A percentile compares a stretch with the other conserved stretches of the same genome.
Evolutionary conservation across 2,329 filamentous ascomycete species (phyloP).

Genomic region (Stenocarpella maydis): DNA sequence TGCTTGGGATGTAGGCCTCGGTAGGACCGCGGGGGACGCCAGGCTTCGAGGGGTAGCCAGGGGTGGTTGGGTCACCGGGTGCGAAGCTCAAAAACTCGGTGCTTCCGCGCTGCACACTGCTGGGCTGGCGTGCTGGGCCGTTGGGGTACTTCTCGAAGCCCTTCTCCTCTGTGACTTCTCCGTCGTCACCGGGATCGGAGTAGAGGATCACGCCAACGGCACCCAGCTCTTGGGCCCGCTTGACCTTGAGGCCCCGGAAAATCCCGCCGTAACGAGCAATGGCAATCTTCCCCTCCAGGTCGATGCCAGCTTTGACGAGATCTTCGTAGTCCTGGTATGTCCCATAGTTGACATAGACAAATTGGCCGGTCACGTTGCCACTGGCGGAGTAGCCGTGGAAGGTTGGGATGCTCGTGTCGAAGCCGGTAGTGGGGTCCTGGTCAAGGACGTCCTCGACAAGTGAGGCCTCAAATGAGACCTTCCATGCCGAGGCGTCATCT

Average conservation of each 20-base stretch:
- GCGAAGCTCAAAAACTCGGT: constrained; percentile 72
- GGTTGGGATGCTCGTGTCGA: constrained; percentile 77
- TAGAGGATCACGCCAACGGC: constrained; percentile 78
- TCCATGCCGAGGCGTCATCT: constrained; percentile 54
- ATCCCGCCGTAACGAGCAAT: constrained; percentile 78
- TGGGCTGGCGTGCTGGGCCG: constrained; percentile 80
- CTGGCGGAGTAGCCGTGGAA: constrained; percentile 86
- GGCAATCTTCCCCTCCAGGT: constrained; percentile 79
- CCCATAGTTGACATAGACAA: constrained; percentile 81
- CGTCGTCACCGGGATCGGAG: constrained; percentile 79
- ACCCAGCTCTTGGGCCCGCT: constrained; percentile 80
- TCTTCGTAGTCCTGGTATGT: constrained; percentile 78
- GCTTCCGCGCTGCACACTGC: constrained; percentile 80
- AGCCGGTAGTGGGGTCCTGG: constrained; percentile 80
- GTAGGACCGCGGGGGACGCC: constrained; percentile 72
- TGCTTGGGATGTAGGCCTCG: constrained; percentile 71
- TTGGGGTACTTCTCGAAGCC: constrained; percentile 75
- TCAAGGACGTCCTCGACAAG: constrained; percentile 85
- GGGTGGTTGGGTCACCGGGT: constrained; percentile 77
- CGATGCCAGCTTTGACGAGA: constrained; percentile 71
- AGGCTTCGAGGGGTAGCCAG: constrained; percentile 81
- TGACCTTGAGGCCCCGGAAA: constrained; percentile 84
- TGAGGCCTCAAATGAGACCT: constrained; percentile 78
- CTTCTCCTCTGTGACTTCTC: constrained; percentile 76
- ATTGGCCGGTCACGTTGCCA: constrained; percentile 78